These are phyloP conservation scores for Phytopythium oedochilum DNA, from an alignment of 352 stramenopile species.

Conservation along the genomic window DNA sequence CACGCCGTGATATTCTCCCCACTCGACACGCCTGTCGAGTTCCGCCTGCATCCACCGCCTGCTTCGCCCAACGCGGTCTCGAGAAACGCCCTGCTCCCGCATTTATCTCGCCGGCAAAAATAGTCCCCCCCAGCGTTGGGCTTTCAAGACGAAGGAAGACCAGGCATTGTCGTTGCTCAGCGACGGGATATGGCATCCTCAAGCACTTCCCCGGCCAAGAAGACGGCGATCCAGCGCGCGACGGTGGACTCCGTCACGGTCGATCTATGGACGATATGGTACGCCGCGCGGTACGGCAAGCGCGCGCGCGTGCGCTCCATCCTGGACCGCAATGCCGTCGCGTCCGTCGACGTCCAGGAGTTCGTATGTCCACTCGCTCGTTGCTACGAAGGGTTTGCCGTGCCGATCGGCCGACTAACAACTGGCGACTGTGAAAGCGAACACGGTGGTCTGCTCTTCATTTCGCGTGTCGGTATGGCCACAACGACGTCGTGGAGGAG, in stretches of 20 bases:
- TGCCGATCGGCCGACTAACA: too few relatives aligned
- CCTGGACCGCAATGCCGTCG: conserved; percentile 30
- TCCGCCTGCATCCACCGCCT: too few relatives aligned
- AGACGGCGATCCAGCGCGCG: conserved; percentile 21
- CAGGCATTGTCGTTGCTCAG: too few relatives aligned
- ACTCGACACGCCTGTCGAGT: too few relatives aligned
- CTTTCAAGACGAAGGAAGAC: too few relatives aligned
- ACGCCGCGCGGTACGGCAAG: conserved; percentile 59
- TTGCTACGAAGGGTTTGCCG: too few relatives aligned
- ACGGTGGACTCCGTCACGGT: conserved; percentile 9
- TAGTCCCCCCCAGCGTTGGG: too few relatives aligned
- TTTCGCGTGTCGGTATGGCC: conserved; percentile 50
- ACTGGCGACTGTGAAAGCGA: conserved; percentile 17
- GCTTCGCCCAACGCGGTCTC: too few relatives aligned
- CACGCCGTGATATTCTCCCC: too few relatives aligned
- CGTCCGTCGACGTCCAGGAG: conserved; percentile 49
- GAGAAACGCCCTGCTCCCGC: conserved; percentile 3
- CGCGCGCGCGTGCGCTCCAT: conserved; percentile 41
- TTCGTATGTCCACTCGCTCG: conserved; percentile 20
- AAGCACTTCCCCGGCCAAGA: conserved; percentile 6
- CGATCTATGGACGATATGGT: conserved; percentile 73
- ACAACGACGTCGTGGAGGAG: conserved; percentile 38
- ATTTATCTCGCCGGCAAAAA: background rate
- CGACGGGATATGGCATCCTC: conserved; percentile 14
- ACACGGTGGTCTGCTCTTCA: conserved; percentile 61